Percentiles rank a stretch among this genome's conserved stretches.
phyloP scores from a whole-genome alignment of 345 rosid genomes.

The Theobroma cacao region DNA sequence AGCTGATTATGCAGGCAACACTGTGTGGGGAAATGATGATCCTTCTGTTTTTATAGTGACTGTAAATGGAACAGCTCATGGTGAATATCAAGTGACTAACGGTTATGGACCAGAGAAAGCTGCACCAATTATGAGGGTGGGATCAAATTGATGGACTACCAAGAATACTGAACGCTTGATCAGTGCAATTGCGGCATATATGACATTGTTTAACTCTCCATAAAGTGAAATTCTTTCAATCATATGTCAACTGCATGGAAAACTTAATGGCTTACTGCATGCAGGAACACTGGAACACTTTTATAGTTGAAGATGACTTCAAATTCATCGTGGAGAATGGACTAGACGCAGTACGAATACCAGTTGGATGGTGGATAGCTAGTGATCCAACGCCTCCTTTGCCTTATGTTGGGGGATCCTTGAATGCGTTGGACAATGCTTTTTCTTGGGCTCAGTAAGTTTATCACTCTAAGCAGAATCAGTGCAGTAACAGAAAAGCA shows the following conservation, averaged over 20 bases:
- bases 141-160: not conserved
- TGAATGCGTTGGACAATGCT: constrained; percentile 51
- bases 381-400: constrained; percentile 48
- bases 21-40: constrained; percentile 42
- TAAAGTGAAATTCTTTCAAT: not conserved
- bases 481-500: not conserved
- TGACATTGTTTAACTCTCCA: not conserved
- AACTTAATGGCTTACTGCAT: not conserved
- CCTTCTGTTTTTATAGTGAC: constrained; percentile 45
- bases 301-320: constrained; percentile 57
- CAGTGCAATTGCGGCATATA: not conserved
- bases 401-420: constrained; percentile 58
- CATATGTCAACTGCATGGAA: not conserved
- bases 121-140: constrained; percentile 42
- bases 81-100: constrained; percentile 64
- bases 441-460: constrained; percentile 56
- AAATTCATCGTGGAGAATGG: constrained; percentile 48
- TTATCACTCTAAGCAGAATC: not conserved
- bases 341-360: constrained; percentile 51
- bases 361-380: constrained; percentile 72
- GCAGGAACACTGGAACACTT: constrained; percentile 61
- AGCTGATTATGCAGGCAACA: constrained; percentile 36
- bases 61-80: constrained; percentile 18
- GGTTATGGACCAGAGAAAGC: constrained; percentile 55
- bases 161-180: not conserved